Base-by-base conservation (phyloP, 495 filamentous ascomycete species). In the Astrothelium macrocarpum region DNA sequence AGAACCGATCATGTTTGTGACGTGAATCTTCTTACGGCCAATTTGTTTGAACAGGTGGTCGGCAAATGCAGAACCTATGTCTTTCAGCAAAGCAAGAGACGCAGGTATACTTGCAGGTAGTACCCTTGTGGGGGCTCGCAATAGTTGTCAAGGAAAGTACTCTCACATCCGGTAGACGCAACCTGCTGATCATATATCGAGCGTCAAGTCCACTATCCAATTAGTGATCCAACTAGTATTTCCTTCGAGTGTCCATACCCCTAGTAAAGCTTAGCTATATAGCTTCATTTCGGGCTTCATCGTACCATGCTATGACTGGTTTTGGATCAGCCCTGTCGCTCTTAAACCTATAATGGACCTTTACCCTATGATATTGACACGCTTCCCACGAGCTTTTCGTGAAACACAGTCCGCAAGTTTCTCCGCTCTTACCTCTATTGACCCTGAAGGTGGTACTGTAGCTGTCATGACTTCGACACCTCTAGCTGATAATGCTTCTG, bases 281-380 rank as follows among this genome's bases (percentile, higher is more conserved):
- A 10, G 36, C 20, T 62, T 23, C 58, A 67, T 16, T 25, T 36
- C 32, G 3, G 32, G 64, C 20, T 18, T 39, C 23, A 61, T 25
- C 53, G n/a, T 79, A 87, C 87, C 87, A 90, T 90, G 73, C 86
- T 89, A 78, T 90, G 87, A 60, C 85, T 88, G 64, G 34, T 5
- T 5, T 5, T 39, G 5, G 34, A 5, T 62, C 46, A 16, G 26
- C 10, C 34, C 26, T 42, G 39, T 16, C 45, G 29, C 42, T 2
- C 0, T 56, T 11, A 53, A 58, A 53, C 67, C 59, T 25, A 9
- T 2, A 61, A 20, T 25, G 10, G 25, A 26, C 59, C 79, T 86
- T 74, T 85, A 91, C 75, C 90, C 91, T 66, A 96, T 84, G 59
- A 96, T 93, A 75, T 95, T 96, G 10, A 95, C 90, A 72, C 82